Evolutionary conservation across 2,329 filamentous ascomycete species (phyloP).

Genomic region (Metarhizium album): DNA sequence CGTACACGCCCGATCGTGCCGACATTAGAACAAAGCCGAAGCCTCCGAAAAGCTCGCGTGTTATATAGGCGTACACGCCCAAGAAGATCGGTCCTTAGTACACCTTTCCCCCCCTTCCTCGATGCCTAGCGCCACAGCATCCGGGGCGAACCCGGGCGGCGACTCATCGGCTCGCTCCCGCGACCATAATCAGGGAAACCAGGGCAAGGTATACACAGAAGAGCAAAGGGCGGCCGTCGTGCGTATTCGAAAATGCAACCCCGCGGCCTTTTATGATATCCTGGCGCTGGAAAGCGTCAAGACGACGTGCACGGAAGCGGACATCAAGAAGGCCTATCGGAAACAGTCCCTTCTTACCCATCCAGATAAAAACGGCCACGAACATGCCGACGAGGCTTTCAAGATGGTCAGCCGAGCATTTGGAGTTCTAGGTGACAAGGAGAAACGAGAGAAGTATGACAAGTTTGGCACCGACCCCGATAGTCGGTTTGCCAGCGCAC

Average conservation of each 20-base stretch:
- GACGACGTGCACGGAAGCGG: slow-evolving; percentile 59
- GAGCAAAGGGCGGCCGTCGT: slow-evolving; percentile 90
- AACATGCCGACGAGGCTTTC: slow-evolving; percentile 93
- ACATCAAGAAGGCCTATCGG: slow-evolving; percentile 96
- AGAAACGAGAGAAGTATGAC: slow-evolving; percentile 78
- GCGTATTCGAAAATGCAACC: slow-evolving; percentile 71
- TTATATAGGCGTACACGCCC: background rate
- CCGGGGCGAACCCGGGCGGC: slow-evolving; percentile 40
- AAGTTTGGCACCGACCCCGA: slow-evolving; percentile 87
- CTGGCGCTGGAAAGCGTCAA: slow-evolving; percentile 58
- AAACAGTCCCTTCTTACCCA: slow-evolving; percentile 91
- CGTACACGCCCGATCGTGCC: background rate
- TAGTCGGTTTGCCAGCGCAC: slow-evolving; percentile 62
- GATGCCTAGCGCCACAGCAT: slow-evolving; percentile 39
- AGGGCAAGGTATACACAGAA: slow-evolving; percentile 67
- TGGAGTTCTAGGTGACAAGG: slow-evolving; percentile 81
- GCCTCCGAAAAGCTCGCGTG: background rate
- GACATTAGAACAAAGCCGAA: background rate
- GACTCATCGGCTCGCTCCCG: slow-evolving; percentile 34
- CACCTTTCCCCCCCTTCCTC: background rate
- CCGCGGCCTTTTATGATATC: slow-evolving; percentile 94
- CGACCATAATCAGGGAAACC: slow-evolving; percentile 66
- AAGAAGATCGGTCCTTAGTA: background rate
- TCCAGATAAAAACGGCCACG: slow-evolving; percentile 97
- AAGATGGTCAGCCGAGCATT: slow-evolving; percentile 96